phyloP scores from a whole-genome alignment of 2,329 filamentous ascomycete genomes.

The Uncinocarpus reesii region DNA sequence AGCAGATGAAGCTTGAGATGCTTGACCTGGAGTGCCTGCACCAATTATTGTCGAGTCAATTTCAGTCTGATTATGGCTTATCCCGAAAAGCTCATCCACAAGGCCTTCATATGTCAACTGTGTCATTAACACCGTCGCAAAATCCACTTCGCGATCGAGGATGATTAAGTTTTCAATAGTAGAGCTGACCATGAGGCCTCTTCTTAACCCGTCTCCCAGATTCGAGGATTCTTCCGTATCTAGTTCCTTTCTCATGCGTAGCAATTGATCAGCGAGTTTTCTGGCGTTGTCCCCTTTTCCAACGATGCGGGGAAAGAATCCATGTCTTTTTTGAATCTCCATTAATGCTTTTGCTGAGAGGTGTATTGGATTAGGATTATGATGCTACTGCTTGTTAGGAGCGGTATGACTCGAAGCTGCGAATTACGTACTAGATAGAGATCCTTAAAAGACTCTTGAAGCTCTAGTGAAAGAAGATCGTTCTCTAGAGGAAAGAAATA shows the following conservation, averaged over 20 bases:
- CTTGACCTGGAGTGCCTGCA: conserved; percentile 46
- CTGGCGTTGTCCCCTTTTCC: conserved; percentile 95
- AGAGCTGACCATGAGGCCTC: conserved; percentile 71
- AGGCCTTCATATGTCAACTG: conserved; percentile 95
- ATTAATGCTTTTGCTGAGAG: conserved; percentile 84
- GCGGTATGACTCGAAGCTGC: conserved; percentile 1
- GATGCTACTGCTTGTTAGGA: conserved; percentile 44
- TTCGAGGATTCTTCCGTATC: conserved; percentile 65
- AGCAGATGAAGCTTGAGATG: conserved; percentile 46
- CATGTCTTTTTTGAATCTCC: conserved; percentile 83
- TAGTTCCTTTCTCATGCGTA: conserved; percentile 84
- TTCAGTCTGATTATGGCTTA: conserved; percentile 85
- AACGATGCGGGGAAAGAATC: conserved; percentile 85
- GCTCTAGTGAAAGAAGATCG: conserved; percentile 81
- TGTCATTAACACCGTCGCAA: conserved; percentile 81
- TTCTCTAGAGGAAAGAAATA: conserved; percentile 87
- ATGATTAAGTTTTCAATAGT: conserved; percentile 85
- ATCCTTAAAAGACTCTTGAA: conserved; percentile 77
- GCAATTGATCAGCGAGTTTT: conserved; percentile 71
- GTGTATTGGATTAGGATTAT: conserved; percentile 84
- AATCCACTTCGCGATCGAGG: conserved; percentile 90
- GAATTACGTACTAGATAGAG: conserved; percentile 57
- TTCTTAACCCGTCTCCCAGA: conserved; percentile 43
- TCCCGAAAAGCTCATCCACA: conserved; percentile 85
- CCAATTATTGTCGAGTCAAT: conserved; percentile 85